Conservation (phyloP, 192 early-diverging fungal species). For the Coemansia sp. region DNA sequence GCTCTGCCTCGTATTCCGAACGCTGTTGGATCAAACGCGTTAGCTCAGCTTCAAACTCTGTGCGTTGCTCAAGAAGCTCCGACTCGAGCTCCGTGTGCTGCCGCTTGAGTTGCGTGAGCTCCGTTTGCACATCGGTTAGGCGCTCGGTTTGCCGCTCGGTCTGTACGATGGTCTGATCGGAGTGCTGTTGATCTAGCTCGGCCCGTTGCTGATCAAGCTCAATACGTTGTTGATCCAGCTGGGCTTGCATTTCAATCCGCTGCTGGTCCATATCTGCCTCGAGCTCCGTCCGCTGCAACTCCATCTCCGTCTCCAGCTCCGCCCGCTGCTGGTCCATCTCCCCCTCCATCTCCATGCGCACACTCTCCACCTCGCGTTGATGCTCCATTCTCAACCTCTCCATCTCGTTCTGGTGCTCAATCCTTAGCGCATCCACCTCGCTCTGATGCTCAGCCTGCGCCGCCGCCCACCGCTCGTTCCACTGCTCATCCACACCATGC, state of each 20-base stretch:
- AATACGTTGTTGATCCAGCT: neutral
- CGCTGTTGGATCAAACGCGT: neutral
- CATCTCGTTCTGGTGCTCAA: constrained; percentile 9
- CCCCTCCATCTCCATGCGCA: neutral
- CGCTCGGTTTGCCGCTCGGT: neutral
- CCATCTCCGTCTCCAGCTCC: neutral
- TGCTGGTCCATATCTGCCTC: neutral
- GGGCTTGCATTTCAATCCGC: too few species aligned
- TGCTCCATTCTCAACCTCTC: neutral
- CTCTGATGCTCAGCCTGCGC: constrained; percentile 21
- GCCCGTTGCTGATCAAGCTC: neutral
- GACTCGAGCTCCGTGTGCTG: neutral
- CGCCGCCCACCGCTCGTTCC: constrained; percentile 48
- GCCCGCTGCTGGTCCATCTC: neutral
- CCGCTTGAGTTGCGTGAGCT: neutral
- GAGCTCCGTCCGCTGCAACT: neutral
- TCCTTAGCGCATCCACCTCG: neutral
- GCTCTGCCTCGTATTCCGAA: constrained; percentile 5
- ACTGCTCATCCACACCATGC: constrained; percentile 39
- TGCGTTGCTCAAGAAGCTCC: neutral
- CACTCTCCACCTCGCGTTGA: neutral
- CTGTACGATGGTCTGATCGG: neutral
- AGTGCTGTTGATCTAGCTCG: neutral
- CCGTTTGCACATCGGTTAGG: too few species aligned
- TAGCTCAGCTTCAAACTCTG: neutral